Conservation (phyloP, 2,329 filamentous ascomycete genomes). For the Purpureocillium lavendulum region DNA sequence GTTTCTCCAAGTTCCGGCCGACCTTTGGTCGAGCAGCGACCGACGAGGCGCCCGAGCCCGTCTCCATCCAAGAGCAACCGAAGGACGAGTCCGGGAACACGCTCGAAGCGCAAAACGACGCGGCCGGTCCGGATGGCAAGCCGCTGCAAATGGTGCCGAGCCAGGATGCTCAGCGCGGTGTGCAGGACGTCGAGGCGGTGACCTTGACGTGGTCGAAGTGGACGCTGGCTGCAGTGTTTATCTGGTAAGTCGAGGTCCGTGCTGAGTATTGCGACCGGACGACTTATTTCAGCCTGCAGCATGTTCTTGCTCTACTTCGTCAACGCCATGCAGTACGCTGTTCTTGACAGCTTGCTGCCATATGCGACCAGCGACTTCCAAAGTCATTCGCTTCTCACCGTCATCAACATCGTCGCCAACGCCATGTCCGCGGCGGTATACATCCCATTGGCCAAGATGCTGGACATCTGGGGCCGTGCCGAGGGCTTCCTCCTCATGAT, state of each 20-base stretch:
- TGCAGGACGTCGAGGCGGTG: conserved; percentile 32
- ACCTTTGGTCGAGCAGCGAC: no score
- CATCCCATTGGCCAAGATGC: conserved; percentile 52
- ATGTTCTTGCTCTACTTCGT: conserved; percentile 43
- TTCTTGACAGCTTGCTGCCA: conserved; percentile 31
- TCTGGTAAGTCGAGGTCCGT: conserved; percentile 18
- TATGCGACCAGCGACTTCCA: conserved; percentile 42
- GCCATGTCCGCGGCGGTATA: conserved; percentile 51
- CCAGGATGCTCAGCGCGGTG: conserved; percentile 23
- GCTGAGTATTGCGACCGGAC: no score
- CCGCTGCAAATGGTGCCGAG: not conserved
- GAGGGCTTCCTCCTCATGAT: conserved; percentile 50
- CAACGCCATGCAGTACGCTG: conserved; percentile 37
- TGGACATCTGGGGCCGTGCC: conserved; percentile 56
- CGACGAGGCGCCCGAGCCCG: no score
- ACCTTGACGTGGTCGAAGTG: conserved; percentile 31
- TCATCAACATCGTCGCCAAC: conserved; percentile 44
- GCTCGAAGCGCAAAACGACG: no score
- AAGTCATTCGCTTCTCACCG: conserved; percentile 43
- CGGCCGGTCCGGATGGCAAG: no score
- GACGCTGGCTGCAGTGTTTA: conserved; percentile 21
- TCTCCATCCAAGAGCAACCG: no score
- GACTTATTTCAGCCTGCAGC: conserved; percentile 10
- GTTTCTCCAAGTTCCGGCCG: no score
- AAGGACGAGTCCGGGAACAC: no score